Evolutionary conservation across 805 yeast species (phyloP), one percentile per base, ranked within the genome.

Genomic region (Ogataea trehaloabstinens): DNA sequence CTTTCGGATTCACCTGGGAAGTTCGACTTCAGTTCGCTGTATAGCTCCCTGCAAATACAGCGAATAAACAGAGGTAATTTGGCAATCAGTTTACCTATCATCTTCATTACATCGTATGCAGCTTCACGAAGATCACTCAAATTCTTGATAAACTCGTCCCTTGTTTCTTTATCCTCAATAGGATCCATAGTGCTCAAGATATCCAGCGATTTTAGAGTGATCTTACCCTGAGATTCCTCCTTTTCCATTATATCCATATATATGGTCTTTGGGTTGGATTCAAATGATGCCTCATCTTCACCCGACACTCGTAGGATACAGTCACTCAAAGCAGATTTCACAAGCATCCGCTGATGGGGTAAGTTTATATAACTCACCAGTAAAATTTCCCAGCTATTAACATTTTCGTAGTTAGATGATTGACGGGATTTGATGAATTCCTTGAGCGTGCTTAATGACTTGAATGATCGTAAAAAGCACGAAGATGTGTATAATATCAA

Each of bases 81-180:
- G 10, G 37, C 39, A 12, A 79, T 53, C 22, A 63, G 61, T 19
- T 71, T 73, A 1, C 46, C 50, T 18, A 89, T 52, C 0, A 74
- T 52, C 15, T 74, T 74, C 49, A 87, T 67, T 7, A 85, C 64
- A 39, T 78, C 77, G 19, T 83, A 76, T 0, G 87, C 68, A 31
- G 73, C 69, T 45, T 85, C 95, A 58, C 98, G 76, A 37, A 93
- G 63, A 17, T 67, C 66, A 60, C 85, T 85, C 52, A 93, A 66
- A 50, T 93, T 90, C 24, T 70, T 61, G 24, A 93, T 81, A 58
- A 87, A 93, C 30, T 71, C 70, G 0, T 64, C 61, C 24, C 93
- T 74, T 0, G 91, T 88, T n/a, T 74, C 80, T 1, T 80, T 74
- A 48, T 86, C 90, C 46, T 82, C 83, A 45, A 91, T 86, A 1